Base-by-base conservation (phyloP, 83 land plant genomes). In the Picea mariana region DNA sequence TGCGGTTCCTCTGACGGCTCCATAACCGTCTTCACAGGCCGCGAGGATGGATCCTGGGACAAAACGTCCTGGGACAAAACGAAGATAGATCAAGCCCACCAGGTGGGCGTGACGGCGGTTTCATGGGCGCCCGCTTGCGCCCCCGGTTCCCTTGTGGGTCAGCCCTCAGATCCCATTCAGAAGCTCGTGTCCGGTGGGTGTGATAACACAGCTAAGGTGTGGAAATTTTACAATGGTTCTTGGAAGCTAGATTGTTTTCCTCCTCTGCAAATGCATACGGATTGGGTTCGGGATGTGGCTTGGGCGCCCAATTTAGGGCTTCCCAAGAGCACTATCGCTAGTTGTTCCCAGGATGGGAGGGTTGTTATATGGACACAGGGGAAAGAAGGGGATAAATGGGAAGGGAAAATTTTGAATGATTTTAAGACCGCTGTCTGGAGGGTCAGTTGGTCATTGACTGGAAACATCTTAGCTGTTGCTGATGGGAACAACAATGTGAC, bases 251-350 rank as follows among this genome's bases (percentile, higher is more conserved):
- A 96, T 68, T 94, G 93, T 84, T 94, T 92, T 78, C 98, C 97
- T 13, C 89, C 97, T 7, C 91, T 96, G 49, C 92, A 92, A 75
- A 92, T 83, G 87, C 97, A 96, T 65, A 80, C 84, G 0, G 98
- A 96, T 62, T 96, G 97, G 98, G 98, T 96, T 44, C 83, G 98
- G 16, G 97, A 94, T 77, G 97, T 96, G 8, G 95, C 98, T 12
- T 96, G 98, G 98, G 97, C 98, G 9, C 98, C 98, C 47, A 96
- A 96, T 78, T 83, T 96, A 72, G 98, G 98, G 63, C 92, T 94
- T 11, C 95, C 93, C 18, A 94, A 90, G 80, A 91, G 91, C 68
- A 96, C 98, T 8, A 92, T 96, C 72, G 98, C 98, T 16, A 94
- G 95, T 79, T 97, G 95, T 18, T 96, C 98, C 12, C 97, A 96